Evolutionary conservation across 2,329 filamentous ascomycete species (phyloP), one percentile per base, ranked within the genome.

Genomic region (Microsporum audouinii): DNA sequence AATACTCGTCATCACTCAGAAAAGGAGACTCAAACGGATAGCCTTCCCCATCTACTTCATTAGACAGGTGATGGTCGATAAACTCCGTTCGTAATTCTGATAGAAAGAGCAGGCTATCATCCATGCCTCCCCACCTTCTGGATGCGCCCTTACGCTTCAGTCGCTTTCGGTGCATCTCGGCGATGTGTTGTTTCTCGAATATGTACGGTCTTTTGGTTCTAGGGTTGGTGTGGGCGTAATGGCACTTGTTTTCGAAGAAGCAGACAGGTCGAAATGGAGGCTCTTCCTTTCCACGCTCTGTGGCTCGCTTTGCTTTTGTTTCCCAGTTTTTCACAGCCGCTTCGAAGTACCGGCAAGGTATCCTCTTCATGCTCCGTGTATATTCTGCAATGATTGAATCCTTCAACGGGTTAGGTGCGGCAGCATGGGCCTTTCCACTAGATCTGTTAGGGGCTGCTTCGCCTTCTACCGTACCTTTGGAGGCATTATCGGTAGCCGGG

Each of bases 211-310:
- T 27, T 1, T 61, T 53, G 0, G 65, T 65, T 36, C 49, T 23
- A 12, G 65, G 65, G 36, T 65, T 23, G 27, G 60, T 61, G 51
- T 71, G 69, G 39, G 64, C 62, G 57, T 70, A 71, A 58, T 71
- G 69, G 58, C 69, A 71, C 17, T 69, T 61, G 31, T 71, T 71
- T 14, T 65, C 69, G 59, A 71, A 71, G 23, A 61, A 65, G 57
- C 69, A 69, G 27, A 60, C 63, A 12, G 67, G 66, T 38, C 59
- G 60, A 51, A 66, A 62, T 34, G 43, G n/a, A 43, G 61, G 47
- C 31, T 39, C 56, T 34, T 17, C 38, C 51, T 61, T 49, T 38
- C 17, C 5, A 14, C 7, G 33, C 31, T 38, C 7, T 49, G 38
- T 27, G n/a, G 27, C 49, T 23, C 29, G 14, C 31, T 33, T n/a